A percentile compares a stretch with the other conserved stretches of the same genome.
Conservation (phyloP, 2,329 filamentous ascomycete genomes). For the Gnomoniopsis smithogilvyi region DNA sequence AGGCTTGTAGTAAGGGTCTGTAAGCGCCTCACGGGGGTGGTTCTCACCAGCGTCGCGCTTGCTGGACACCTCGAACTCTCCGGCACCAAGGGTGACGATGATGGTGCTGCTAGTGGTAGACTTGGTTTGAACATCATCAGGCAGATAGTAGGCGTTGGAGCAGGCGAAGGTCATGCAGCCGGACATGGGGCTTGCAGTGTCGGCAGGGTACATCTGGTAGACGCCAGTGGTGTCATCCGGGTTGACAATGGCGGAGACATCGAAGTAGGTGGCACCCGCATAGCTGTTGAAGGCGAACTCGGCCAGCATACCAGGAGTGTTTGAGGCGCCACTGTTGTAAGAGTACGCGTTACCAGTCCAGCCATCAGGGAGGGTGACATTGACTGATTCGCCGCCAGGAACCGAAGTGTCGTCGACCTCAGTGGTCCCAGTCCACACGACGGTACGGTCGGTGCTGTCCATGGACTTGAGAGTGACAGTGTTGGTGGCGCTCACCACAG, state of each 20-base stretch:
- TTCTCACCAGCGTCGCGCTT: constrained; percentile 11
- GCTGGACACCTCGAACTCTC: constrained; percentile 22
- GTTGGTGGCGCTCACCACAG: constrained; percentile 42
- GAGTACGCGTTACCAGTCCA: constrained; percentile 34
- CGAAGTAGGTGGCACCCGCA: constrained; percentile 36
- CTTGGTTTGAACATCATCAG: constrained; percentile 56
- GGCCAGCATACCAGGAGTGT: constrained; percentile 35
- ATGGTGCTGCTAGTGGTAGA: constrained; percentile 44
- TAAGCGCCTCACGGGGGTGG: constrained; percentile 17
- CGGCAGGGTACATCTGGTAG: constrained; percentile 35
- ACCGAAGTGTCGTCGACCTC: constrained; percentile 41
- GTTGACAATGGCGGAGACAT: constrained; percentile 44
- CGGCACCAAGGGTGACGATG: constrained; percentile 47
- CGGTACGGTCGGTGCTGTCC: constrained; percentile 45
- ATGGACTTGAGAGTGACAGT: constrained; percentile 57
- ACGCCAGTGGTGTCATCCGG: constrained; percentile 36
- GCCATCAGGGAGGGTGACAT: constrained; percentile 23
- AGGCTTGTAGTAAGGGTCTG: constrained; percentile 12
- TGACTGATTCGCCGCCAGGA: constrained; percentile 33
- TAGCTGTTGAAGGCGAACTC: constrained; percentile 34
- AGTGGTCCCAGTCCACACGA: constrained; percentile 47
- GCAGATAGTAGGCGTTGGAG: constrained; percentile 48
- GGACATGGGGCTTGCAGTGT: constrained; percentile 27
- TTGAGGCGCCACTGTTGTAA: constrained; percentile 27
- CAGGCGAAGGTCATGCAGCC: constrained; percentile 41